Evolutionary conservation across 2,329 filamentous ascomycete genomes (phyloP).

Genomic region (Dothiorella sarmentorum): DNA sequence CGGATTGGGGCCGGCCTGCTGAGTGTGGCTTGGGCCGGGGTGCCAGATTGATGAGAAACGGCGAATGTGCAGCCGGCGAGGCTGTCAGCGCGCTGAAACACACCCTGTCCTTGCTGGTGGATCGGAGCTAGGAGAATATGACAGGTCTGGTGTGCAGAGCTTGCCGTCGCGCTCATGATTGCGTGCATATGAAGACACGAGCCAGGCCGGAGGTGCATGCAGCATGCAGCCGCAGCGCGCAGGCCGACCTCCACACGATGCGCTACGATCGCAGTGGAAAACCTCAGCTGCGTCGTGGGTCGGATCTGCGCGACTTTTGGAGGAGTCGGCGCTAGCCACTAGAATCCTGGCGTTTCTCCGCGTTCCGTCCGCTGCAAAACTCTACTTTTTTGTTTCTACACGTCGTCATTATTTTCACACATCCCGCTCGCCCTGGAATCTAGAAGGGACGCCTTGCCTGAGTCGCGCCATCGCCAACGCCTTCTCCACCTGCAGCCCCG

Average conservation of each 20-base stretch:
- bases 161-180: neutral
- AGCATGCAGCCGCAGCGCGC: too few relatives aligned
- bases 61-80: neutral
- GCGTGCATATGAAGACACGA: conserved; percentile 1
- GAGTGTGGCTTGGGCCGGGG: conserved; percentile 5
- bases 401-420: conserved; percentile 12
- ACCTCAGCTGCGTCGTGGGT: neutral
- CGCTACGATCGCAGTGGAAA: neutral
- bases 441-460: neutral
- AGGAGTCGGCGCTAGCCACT: neutral
- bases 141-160: neutral
- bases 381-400: neutral
- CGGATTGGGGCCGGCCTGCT: conserved; percentile 8
- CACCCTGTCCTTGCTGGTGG: neutral
- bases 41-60: conserved; percentile 14
- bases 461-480: neutral
- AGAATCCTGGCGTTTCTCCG: neutral
- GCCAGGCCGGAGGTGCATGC: conserved; percentile 12
- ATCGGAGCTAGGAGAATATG: conserved; percentile 1
- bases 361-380: neutral
- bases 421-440: too few relatives aligned
- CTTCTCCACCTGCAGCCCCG: conserved; percentile 5
- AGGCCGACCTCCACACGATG: conserved; percentile 2
- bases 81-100: neutral
- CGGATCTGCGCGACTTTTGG: neutral